phyloP scores from a whole-genome alignment of 2,329 filamentous ascomycete species.

The Cladophialophora bantiana region DNA sequence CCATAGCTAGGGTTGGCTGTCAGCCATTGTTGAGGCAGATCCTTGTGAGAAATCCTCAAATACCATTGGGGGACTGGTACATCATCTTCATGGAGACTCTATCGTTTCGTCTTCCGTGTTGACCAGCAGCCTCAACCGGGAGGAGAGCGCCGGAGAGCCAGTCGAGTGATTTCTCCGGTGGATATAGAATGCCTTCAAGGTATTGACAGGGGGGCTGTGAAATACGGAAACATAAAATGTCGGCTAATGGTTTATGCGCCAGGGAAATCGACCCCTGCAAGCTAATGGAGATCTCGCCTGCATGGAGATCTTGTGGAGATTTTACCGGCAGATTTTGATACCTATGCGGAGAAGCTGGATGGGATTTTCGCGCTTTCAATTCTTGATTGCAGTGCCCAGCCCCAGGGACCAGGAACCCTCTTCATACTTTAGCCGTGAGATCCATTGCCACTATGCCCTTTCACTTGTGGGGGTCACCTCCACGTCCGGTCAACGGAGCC shows the following conservation, averaged over 20 bases:
- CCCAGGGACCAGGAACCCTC: slow-evolving; percentile 1
- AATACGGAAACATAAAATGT: neutral
- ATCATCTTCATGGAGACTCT: neutral
- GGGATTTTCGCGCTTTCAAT: slow-evolving; percentile 6
- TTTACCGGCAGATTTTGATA: neutral
- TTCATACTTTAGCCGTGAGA: slow-evolving; percentile 16
- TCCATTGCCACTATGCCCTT: neutral
- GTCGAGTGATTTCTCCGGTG: neutral
- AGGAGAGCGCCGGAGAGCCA: neutral
- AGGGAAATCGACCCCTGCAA: neutral
- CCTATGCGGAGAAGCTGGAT: slow-evolving; percentile 14
- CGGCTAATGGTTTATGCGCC: neutral
- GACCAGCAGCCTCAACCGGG: neutral
- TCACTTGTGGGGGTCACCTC: neutral
- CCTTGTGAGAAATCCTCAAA: neutral
- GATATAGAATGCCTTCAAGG: neutral
- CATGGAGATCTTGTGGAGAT: slow-evolving; percentile 19
- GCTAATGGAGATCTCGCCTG: slow-evolving; percentile 13
- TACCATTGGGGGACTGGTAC: neutral
- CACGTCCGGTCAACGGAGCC: slow-evolving; percentile 16
- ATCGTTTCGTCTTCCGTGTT: neutral
- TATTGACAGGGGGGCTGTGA: neutral
- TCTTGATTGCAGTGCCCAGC: slow-evolving; percentile 7
- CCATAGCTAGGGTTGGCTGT: neutral
- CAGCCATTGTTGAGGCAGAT: neutral